Evolutionary conservation across 352 stramenopile genomes (phyloP), one percentile per base, ranked within the genome.

Genomic region (Phytophthora sp.): DNA sequence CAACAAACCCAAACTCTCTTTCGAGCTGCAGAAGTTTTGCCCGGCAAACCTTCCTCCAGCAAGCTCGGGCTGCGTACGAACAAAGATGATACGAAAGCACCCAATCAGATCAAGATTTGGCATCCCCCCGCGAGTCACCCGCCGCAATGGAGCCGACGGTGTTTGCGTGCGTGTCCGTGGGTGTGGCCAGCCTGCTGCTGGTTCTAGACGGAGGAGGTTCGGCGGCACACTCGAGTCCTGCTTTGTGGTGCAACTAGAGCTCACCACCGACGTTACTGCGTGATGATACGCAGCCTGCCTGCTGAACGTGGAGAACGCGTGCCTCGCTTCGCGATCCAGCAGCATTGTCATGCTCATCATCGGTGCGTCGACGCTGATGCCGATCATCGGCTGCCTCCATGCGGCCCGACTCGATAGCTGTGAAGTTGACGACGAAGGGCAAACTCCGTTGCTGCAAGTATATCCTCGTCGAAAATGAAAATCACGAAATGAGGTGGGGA

Each of bases 291-390:
- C 28, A 84, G 76, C 54, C 23, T 88, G 79, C 18, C 53, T 87
- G 5, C 50, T 56, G 8, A 52, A 70, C 32, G 44, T 84, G n/a
- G 71, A 85, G 23, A 50, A 65, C 5, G 56, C 55, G 13, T 88
- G 79, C 35, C 20, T 88, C 48, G 56, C 74, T 18, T 62, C 74
- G 20, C 66, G 42, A 42, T 58, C 79, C 23, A 88, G 72, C 65
- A 89, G 77, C 59, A 77, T 86, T 31, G 75, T 87, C 20, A 84
- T 91, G 67, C 59, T 78, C 17, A 77, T 89, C 45, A 79, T 88
- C n/a, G 79, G 79, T 24, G 60, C 54, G 34, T 75, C 64, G 30
- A 85, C 68, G 26, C 59, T 91, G 8, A 42, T 86, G 9, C 82
- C 82, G n/a, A 52, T 89, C 10, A 13, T 66, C 28, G 51, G 66